Base-by-base conservation (phyloP, 2,329 filamentous ascomycete genomes). In the Aspergillus ustus region DNA sequence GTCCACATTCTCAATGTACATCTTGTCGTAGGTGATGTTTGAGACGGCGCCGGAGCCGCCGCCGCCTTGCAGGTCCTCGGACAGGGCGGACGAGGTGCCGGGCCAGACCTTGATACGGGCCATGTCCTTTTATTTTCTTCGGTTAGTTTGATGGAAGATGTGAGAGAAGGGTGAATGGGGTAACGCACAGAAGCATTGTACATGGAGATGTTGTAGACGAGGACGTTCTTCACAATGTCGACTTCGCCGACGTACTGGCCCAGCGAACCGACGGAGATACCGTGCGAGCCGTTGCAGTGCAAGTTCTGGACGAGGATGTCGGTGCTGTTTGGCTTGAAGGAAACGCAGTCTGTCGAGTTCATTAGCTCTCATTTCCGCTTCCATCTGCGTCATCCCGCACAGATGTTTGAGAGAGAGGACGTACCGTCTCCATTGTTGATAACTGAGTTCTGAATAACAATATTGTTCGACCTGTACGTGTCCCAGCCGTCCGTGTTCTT, bases 101-200 rank as follows among this genome's bases (percentile, higher is more conserved):
- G 89, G 88, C 89, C 89, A 91, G 59, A 91, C 88, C 75, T 91
- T 91, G 78, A 92, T 91, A 62, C 89, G 85, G 0, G 89, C 89
- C 31, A 87, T 88, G 65, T 90, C 86, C 57, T 84, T 79, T 19
- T 22, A 3, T 28, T 20, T 7, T 0, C 2, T 70, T 72, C n/a
- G n/a, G 60, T 80, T 77, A 67, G 72, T 75, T 77, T 73, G 57
- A 62, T 66, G 63, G 77, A 75, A 66, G 74, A 70, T 48, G 77
- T 69, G 68, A 60, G 4, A 25, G 48, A 4, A 19, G 22, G 13
- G 52, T 7, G 17, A 8, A 15, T 15, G 0, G 9, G 59, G 2
- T n/a, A 15, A 46, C 71, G 31, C 61, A 75, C 73, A 20, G 72
- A 75, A 28, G 85, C 84, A 67, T 89, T 86, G 57, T 80, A 80